These are phyloP conservation scores for Fusarium cyanostomum DNA, from an alignment of 2,329 filamentous ascomycete species.

Conservation along the genomic window DNA sequence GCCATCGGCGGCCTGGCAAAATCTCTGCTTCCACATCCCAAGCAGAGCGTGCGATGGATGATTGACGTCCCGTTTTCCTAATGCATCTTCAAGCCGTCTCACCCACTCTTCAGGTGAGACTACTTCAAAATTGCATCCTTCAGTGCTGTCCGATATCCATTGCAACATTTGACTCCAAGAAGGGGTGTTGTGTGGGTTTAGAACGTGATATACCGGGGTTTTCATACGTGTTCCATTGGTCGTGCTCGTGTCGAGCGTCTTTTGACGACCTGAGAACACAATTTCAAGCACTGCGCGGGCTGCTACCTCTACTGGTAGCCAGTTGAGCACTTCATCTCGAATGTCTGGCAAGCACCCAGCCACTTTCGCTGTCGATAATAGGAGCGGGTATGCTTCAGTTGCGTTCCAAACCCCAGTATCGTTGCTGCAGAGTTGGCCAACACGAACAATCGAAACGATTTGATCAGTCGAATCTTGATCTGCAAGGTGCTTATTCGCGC, in stretches of 20 bases:
- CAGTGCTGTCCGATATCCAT: constrained; percentile 21
- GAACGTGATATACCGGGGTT: constrained; percentile 35
- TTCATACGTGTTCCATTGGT: no score
- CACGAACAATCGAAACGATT: constrained; percentile 50
- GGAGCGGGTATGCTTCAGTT: constrained; percentile 62
- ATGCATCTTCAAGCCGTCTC: constrained; percentile 12
- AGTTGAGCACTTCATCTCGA: constrained; percentile 51
- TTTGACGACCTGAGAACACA: background rate
- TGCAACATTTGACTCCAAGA: constrained; percentile 34
- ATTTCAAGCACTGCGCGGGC: constrained; percentile 54
- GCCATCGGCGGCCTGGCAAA: background rate
- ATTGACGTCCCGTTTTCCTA: background rate
- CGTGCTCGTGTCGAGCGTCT: background rate
- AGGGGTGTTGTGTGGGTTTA: constrained; percentile 32
- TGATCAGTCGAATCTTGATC: background rate
- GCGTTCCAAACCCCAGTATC: constrained; percentile 60
- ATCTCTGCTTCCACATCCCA: constrained; percentile 34
- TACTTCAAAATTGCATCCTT: constrained; percentile 1
- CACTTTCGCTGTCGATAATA: constrained; percentile 57
- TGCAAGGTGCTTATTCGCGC: constrained; percentile 44
- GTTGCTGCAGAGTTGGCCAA: constrained; percentile 63
- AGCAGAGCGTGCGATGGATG: constrained; percentile 39
- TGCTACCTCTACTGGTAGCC: constrained; percentile 58
- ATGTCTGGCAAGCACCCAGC: constrained; percentile 47
- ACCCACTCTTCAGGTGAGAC: constrained; percentile 29